Conservation (phyloP, 805 yeast genomes). For the Lipomyces lipofer region DNA sequence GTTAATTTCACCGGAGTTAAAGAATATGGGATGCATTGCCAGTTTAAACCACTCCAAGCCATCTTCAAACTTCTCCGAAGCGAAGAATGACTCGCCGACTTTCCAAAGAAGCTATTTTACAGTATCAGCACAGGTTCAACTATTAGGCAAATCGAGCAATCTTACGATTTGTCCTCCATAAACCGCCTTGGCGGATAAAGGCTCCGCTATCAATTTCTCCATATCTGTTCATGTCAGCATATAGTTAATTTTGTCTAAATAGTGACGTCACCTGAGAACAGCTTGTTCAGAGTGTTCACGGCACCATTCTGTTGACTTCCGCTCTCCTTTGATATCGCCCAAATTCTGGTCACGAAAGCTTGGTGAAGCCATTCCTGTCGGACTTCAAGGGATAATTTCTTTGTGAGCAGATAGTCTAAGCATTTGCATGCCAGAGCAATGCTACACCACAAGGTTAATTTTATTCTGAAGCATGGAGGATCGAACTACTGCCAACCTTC, state of each 20-base stretch:
- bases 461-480: background rate
- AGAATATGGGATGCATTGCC: constrained; percentile 11
- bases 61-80: constrained; percentile 2
- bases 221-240: constrained; percentile 1
- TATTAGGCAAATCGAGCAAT: no score
- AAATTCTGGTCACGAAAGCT: background rate
- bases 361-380: constrained; percentile 12
- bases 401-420: constrained; percentile 17
- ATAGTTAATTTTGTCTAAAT: background rate
- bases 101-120: constrained; percentile 19
- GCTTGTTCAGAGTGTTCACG: background rate
- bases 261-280: constrained; percentile 9
- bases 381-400: constrained; percentile 8
- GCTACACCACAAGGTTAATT: background rate
- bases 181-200: constrained; percentile 9
- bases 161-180: constrained; percentile 21
- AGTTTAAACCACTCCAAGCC: constrained; percentile 14
- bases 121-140: background rate
- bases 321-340: background rate
- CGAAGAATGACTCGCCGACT: constrained; percentile 10
- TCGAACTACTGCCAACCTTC: background rate
- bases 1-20: constrained; percentile 11
- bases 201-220: constrained; percentile 7
- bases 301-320: background rate
- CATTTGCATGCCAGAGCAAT: constrained; percentile 11